Base-by-base conservation (phyloP, 2,329 filamentous ascomycete genomes). In the Chaetomium olivaceum region DNA sequence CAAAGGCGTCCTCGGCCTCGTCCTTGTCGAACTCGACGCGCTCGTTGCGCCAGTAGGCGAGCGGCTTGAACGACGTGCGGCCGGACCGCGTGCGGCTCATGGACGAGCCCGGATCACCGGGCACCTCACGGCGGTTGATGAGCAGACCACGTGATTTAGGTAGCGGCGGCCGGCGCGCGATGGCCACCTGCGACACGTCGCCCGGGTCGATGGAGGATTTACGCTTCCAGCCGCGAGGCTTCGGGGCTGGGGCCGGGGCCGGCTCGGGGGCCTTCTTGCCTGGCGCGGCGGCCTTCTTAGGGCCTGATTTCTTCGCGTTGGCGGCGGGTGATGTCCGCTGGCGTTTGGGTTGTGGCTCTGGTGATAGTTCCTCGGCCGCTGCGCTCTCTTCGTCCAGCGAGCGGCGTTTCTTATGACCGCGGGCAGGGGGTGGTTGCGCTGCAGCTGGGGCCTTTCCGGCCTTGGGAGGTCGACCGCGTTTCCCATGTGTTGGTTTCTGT, bases 11-110 rank as follows among this genome's bases (percentile, higher is more conserved):
- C 31, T 80, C 79, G 31, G 73, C 77, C 58, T 88, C 86, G 27
- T 87, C 85, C 21, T 85, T 81, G 60, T 89, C 87, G 73, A 88
- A 91, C 25, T 92, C 85, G 56, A 90, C 86, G 62, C 86, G 86
- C 75, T 98, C 94, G 70, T 93, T 93, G 72, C 88, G 88, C 94
- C 94, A 98, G 75, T 85, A 96, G 29, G 91, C 87, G 39, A 97
- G 79, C 0, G 93, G 95, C 67, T 87, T 87, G 68, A 92, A 89
- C 11, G 91, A 92, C 61, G 87, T 86, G 64, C 95, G 87, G 2
- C 92, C 93, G 14, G 90, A 94, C 62, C 92, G 88, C 59, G 89
- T 91, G 54, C 82, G 85, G 33, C 82, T 81, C 55, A 73, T 69
- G 68, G 85, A 80, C 61, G 87, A 82, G 1, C 80, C 80, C 14